Conservation (phyloP, 345 rosid species). For the Linum tenue region DNA sequence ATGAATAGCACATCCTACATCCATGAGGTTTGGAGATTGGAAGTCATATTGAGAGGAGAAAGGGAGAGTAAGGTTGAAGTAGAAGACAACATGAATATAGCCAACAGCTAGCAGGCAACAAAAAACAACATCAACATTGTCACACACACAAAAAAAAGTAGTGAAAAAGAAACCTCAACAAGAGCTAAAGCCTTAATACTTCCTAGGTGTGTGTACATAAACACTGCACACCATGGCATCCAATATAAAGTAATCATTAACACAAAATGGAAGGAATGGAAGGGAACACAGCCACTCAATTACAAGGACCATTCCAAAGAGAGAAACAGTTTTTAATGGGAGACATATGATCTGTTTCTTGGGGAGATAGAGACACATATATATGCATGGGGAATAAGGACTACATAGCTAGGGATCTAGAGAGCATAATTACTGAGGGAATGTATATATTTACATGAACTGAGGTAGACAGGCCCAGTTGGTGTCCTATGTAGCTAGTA, state of each 20-base stretch:
- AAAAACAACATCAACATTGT: slow-evolving; percentile 4
- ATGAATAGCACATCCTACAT: too few relatives aligned
- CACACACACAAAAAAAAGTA: slow-evolving; percentile 2
- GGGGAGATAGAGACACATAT: neutral
- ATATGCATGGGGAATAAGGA: neutral
- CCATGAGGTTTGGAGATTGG: too few relatives aligned
- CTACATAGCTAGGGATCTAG: too few relatives aligned
- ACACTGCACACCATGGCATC: neutral
- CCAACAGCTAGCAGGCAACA: slow-evolving; percentile 19
- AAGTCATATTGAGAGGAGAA: too few relatives aligned
- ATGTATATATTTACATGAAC: slow-evolving; percentile 4
- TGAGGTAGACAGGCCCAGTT: neutral
- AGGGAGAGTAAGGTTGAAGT: slow-evolving; percentile 7
- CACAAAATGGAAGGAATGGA: neutral
- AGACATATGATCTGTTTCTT: too few relatives aligned
- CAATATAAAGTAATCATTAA: slow-evolving; percentile 7
- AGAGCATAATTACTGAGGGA: too few relatives aligned
- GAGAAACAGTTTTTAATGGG: too few relatives aligned
- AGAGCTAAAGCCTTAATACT: too few relatives aligned
- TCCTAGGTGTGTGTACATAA: neutral
- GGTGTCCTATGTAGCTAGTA: neutral
- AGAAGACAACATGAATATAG: slow-evolving; percentile 19
- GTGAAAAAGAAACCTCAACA: too few relatives aligned
- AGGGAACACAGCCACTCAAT: too few relatives aligned
- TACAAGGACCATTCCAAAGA: too few relatives aligned